Percentiles rank a stretch among this genome's conserved stretches.
Conservation (phyloP, 306 rosid species). For the Cicer yamashitae region DNA sequence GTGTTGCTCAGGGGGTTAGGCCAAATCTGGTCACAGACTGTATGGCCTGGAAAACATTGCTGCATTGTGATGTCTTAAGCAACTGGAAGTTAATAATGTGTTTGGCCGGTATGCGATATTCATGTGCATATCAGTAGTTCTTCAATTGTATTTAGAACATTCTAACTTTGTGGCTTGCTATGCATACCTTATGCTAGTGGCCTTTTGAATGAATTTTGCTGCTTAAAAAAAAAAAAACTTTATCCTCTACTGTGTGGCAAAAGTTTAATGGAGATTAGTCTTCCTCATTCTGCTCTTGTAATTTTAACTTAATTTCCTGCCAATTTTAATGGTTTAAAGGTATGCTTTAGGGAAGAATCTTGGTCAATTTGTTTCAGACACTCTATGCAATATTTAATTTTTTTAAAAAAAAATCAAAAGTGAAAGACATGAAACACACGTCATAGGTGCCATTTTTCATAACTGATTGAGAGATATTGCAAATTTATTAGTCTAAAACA, state of each 20-base stretch:
- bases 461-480: slow-evolving; percentile 5
- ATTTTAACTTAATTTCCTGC: slow-evolving; percentile 20
- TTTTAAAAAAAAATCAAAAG: slow-evolving; percentile 2
- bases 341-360: slow-evolving; percentile 7
- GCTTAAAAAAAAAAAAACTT: background rate
- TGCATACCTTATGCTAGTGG: no score
- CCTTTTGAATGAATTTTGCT: no score
- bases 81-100: no score
- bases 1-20: no score
- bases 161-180: no score
- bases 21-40: no score
- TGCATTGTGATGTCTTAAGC: no score
- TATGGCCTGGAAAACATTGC: no score
- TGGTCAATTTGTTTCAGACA: slow-evolving; percentile 16
- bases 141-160: no score
- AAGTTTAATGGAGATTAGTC: slow-evolving; percentile 1
- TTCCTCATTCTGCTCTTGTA: background rate
- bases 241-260: slow-evolving; percentile 10
- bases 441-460: slow-evolving; percentile 9
- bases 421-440: slow-evolving; percentile 30
- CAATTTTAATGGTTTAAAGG: slow-evolving; percentile 20
- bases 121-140: no score
- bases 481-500: slow-evolving; percentile 11
- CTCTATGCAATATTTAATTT: slow-evolving; percentile 2
- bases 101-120: no score